phyloP scores from a whole-genome alignment of 2,329 filamentous ascomycete genomes.

The Scytalidium lignicola region DNA sequence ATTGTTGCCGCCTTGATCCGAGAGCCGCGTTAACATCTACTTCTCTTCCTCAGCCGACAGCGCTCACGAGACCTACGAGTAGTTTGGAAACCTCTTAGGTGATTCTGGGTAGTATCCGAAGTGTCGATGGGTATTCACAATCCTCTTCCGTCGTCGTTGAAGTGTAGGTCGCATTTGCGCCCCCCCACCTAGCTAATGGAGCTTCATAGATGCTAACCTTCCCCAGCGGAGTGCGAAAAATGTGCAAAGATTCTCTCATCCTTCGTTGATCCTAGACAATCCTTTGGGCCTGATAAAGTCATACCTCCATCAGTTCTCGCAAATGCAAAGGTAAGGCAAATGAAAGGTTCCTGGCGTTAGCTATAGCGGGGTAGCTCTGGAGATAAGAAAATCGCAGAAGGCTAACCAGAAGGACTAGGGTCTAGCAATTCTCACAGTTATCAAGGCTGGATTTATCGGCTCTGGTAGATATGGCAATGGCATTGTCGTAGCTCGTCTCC shows the following conservation, averaged over 20 bases:
- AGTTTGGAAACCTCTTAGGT: neutral
- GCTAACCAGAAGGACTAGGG: constrained; percentile 42
- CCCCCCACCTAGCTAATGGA: constrained; percentile 3
- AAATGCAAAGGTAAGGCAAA: constrained; percentile 72
- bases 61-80: neutral
- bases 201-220: constrained; percentile 13
- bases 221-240: constrained; percentile 90
- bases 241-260: constrained; percentile 92
- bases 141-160: constrained; percentile 61
- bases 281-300: constrained; percentile 94
- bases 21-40: neutral
- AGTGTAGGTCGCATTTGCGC: constrained; percentile 48
- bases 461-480: constrained; percentile 78
- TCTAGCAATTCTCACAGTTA: constrained; percentile 78
- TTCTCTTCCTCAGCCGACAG: neutral
- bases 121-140: constrained; percentile 58
- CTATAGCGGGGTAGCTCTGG: constrained; percentile 1
- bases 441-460: constrained; percentile 83
- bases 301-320: constrained; percentile 87
- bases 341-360: neutral
- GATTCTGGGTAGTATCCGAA: neutral
- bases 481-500: constrained; percentile 72
- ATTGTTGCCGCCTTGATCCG: neutral
- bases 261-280: constrained; percentile 88
- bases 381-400: neutral